Evolutionary conservation across 148 eudicot species (phyloP), one percentile per base, ranked within the genome.

Genomic region (Oxyria digyna): DNA sequence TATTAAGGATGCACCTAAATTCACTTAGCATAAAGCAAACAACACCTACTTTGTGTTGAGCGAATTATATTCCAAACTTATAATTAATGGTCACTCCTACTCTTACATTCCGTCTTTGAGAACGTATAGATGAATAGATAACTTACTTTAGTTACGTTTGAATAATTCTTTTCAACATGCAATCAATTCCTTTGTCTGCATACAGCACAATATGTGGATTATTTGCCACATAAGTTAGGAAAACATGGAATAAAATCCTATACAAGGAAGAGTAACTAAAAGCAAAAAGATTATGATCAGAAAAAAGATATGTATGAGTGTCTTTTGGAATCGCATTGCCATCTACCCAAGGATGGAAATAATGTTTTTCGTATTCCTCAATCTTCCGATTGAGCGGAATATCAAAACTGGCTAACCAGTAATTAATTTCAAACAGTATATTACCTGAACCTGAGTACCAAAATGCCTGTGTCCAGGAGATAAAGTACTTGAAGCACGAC

Each of bases 381-480:
- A n/a, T n/a, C n/a, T n/a, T n/a, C n/a, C n/a, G n/a, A n/a, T n/a
- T n/a, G n/a, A n/a, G n/a, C n/a, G n/a, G n/a, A n/a, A n/a, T n/a
- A n/a, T n/a, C n/a, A n/a, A n/a, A n/a, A n/a, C n/a, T n/a, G n/a
- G 18, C 35, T 57, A 57, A 57, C 35, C 32, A 57, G 12, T 57
- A 12, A 57, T 13, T 57, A 57, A 57, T 57, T 57, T n/a, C 64
- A 57, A 57, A 27, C 29, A 57, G 65, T n/a, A n/a, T n/a, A n/a
- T 59, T 31, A 66, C 69, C 43, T 42, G 76, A 77, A 84, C 88
- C 85, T 82, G 87, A 63, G 88, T 66, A 65, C 88, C 74, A 74
- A 82, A 78, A 77, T 86, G 91, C 76, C 87, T 77, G 62, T 88
- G 97, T 31, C 97, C 97, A 18, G 97, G 97, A 41, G 97, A 92